Evolutionary conservation across 371 early-diverging fungal species (phyloP).

Genomic region (Lichtheimia ornata): DNA sequence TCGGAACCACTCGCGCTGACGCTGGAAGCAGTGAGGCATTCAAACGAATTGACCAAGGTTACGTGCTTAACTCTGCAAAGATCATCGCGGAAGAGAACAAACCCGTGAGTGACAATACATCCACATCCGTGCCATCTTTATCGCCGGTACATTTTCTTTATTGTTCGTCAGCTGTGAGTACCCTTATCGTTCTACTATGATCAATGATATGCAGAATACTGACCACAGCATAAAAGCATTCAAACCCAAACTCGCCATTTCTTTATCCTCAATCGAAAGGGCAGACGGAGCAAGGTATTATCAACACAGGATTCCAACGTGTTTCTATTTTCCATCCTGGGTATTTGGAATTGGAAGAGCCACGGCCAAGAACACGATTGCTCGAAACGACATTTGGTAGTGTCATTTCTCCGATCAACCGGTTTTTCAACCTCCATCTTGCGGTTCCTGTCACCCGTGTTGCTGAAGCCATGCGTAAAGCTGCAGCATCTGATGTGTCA

Average conservation of each 20-base stretch:
- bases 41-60: slow-evolving; percentile 73
- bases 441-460: slow-evolving; percentile 27
- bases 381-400: slow-evolving; percentile 18
- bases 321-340: slow-evolving; percentile 70
- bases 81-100: slow-evolving; percentile 62
- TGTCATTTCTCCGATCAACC: slow-evolving; percentile 18
- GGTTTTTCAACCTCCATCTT: slow-evolving; percentile 16
- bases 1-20: slow-evolving; percentile 71
- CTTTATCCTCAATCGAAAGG: slow-evolving; percentile 78
- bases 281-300: slow-evolving; percentile 67
- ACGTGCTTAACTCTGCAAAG: slow-evolving; percentile 68
- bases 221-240: slow-evolving; percentile 26
- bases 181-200: not conserved
- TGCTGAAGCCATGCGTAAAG: slow-evolving; percentile 38
- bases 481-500: slow-evolving; percentile 5
- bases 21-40: slow-evolving; percentile 72
- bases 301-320: slow-evolving; percentile 61
- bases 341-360: slow-evolving; percentile 51
- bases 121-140: slow-evolving; percentile 8
- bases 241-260: slow-evolving; percentile 62
- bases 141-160: slow-evolving; percentile 66
- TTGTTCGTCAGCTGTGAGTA: slow-evolving; percentile 53
- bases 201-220: too few relatives aligned
- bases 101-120: slow-evolving; percentile 17
- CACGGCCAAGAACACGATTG: slow-evolving; percentile 21